phyloP scores from a whole-genome alignment of 2,329 filamentous ascomycete genomes.

The Fulvia fulva region DNA sequence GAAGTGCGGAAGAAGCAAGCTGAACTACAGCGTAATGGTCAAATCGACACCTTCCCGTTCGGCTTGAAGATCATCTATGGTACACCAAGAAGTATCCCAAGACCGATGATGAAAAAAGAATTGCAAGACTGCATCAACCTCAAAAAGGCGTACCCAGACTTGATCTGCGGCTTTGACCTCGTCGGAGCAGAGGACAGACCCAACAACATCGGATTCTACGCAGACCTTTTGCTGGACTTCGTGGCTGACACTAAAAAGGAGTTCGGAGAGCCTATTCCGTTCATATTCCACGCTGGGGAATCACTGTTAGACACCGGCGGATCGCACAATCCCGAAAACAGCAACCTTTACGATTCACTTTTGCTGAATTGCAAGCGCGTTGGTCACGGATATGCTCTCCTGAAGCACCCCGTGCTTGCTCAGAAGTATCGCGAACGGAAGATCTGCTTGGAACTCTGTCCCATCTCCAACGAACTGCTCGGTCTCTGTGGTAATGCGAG shows the following conservation, averaged over 20 bases:
- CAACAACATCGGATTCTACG: conserved; percentile 56
- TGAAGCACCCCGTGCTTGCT: conserved; percentile 64
- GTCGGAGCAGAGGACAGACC: conserved; percentile 63
- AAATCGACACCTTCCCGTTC: conserved; percentile 49
- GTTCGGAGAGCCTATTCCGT: conserved; percentile 57
- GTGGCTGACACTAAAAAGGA: conserved; percentile 49
- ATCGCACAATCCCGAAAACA: conserved; percentile 53
- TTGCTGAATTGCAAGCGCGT: conserved; percentile 65
- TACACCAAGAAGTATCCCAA: conserved; percentile 59
- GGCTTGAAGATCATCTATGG: conserved; percentile 70
- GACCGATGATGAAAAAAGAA: conserved; percentile 46
- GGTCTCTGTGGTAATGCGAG: conserved; percentile 63
- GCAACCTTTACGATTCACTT: conserved; percentile 66
- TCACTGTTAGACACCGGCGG: conserved; percentile 62
- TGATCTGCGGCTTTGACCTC: conserved; percentile 68
- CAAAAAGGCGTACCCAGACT: conserved; percentile 53
- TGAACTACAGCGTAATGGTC: conserved; percentile 36
- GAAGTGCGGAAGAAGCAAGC: conserved; percentile 50
- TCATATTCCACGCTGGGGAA: conserved; percentile 74
- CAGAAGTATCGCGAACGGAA: conserved; percentile 59
- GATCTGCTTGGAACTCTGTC: conserved; percentile 71
- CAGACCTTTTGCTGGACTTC: conserved; percentile 49
- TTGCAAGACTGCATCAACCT: conserved; percentile 60
- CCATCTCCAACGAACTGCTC: conserved; percentile 72
- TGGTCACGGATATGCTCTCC: conserved; percentile 68